Evolutionary conservation across 1,139 yeast species (phyloP), one percentile per base, ranked within the genome.

Genomic region (Pichia sp.): DNA sequence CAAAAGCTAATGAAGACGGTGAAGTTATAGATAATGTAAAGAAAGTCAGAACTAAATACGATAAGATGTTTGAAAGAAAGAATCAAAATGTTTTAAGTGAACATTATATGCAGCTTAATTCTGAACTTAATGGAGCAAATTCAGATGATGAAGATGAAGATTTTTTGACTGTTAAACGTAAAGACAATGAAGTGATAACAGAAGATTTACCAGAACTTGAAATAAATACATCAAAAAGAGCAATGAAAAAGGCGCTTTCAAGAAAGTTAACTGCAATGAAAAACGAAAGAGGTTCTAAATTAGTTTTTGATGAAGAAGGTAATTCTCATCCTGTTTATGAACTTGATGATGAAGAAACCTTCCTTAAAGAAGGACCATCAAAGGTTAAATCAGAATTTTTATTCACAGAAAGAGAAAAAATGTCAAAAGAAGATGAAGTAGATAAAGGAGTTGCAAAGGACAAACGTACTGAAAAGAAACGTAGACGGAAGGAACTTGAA

Each of bases 241-340:
- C 83, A n/a, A 80, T 78, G 35, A 91, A 87, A 69, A 80, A 77
- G 50, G 96, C 97, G 0, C 70, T 88, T 38, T 85, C 96, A 9
- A 88, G 83, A 66, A 91, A 89, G 60, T 78, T 80, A 13, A 74
- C 85, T n/a, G 58, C 78, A n/a, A 63, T 77, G 26, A 64, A 72
- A 19, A 37, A 41, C 20, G 75, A 74, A 47, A 76, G 77, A 47
- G 81, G 96, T 15, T 76, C 86, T 25, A 91, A 87, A 61, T 64
- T 91, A 53, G 72, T 76, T 42, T 91, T 91, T 60, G 99, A 91
- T 58, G 98, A 91, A 50, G 96, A 91, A 3, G 99, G 99, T 31
- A 70, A 71, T 8, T 80, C 97, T 0, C 97, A 89, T 63, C 85
- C 94, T 13, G 69, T 89, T 13, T 91, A 91, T 57, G 97, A 91